Percentiles rank a stretch among this genome's conserved stretches.
phyloP scores from a whole-genome alignment of 2,329 filamentous ascomycete genomes.

The Aureobasidium sp. region DNA sequence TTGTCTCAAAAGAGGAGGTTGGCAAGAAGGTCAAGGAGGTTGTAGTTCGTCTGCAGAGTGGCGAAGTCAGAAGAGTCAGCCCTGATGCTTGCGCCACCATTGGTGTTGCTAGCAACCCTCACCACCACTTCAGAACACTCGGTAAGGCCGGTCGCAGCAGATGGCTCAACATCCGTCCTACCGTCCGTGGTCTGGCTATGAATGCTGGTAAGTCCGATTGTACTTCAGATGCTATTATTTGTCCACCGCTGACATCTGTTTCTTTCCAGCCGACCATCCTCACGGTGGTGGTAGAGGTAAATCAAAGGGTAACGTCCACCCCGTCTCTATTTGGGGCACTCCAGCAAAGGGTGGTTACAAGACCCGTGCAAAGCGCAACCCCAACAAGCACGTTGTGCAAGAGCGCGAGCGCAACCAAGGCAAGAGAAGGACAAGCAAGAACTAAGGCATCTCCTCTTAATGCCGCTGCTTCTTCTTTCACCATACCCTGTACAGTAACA shows the following conservation, averaged over 20 bases:
- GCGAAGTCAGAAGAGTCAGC: slow-evolving; percentile 82
- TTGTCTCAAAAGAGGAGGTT: slow-evolving; percentile 82
- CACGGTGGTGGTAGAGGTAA: slow-evolving; percentile 99
- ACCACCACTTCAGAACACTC: slow-evolving; percentile 82
- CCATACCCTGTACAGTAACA: not conserved
- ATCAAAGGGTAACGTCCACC: slow-evolving; percentile 95
- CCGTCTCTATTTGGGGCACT: slow-evolving; percentile 92
- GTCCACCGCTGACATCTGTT: slow-evolving; percentile 14
- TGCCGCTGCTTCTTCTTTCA: not conserved
- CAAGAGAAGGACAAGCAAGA: slow-evolving; percentile 55
- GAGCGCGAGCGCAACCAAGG: slow-evolving; percentile 83
- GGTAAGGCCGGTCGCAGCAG: slow-evolving; percentile 92
- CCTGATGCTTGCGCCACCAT: slow-evolving; percentile 92
- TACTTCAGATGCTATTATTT: not conserved
- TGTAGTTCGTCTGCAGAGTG: slow-evolving; percentile 80
- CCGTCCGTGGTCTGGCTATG: slow-evolving; percentile 96
- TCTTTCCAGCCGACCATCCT: slow-evolving; percentile 70
- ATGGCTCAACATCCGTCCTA: slow-evolving; percentile 90
- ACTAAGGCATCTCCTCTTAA: not conserved
- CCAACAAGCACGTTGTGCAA: slow-evolving; percentile 86
- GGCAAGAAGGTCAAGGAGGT: slow-evolving; percentile 69
- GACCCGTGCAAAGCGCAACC: slow-evolving; percentile 79
- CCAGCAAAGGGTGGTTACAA: slow-evolving; percentile 88
- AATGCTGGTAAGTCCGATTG: slow-evolving; percentile 64
- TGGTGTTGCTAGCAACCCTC: slow-evolving; percentile 86